Percentiles rank a stretch among this genome's conserved stretches.
These are phyloP conservation scores for Gossypium anomalum DNA, from an alignment of 345 rosid genomes.

Conservation along the genomic window DNA sequence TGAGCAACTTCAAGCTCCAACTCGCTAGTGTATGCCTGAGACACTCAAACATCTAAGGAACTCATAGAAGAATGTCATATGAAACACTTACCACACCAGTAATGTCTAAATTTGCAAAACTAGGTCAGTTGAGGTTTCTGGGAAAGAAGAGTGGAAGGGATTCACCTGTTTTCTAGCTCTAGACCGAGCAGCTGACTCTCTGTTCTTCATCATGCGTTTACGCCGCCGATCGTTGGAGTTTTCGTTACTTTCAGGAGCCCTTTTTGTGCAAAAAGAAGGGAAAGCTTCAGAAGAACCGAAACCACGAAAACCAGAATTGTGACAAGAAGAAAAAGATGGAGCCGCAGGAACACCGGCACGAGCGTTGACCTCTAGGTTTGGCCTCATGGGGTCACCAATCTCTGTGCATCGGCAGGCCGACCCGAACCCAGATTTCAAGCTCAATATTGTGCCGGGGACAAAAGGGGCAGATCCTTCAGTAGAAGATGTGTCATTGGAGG, in stretches of 20 bases:
- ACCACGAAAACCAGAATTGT: neutral
- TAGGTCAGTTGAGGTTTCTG: neutral
- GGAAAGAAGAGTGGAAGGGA: neutral
- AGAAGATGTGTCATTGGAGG: neutral
- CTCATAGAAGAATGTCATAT: neutral
- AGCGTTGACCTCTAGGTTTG: neutral
- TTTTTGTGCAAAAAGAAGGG: conserved; percentile 17
- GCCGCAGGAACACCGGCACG: neutral
- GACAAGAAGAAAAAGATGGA: neutral
- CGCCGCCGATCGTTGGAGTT: conserved; percentile 27
- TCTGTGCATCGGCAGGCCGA: conserved; percentile 14
- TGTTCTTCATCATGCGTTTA: conserved; percentile 56
- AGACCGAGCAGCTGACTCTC: conserved; percentile 65
- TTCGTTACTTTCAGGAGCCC: conserved; percentile 20
- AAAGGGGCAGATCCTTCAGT: neutral
- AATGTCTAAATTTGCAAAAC: neutral
- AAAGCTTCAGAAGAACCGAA: neutral
- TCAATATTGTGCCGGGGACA: conserved; percentile 19
- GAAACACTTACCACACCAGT: neutral
- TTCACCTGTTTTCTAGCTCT: conserved; percentile 60
- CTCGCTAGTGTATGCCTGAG: conserved; percentile 51
- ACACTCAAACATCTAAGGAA: neutral
- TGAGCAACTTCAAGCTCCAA: conserved; percentile 38
- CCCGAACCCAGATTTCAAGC: conserved; percentile 29
- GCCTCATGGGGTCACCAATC: conserved; percentile 1